Evolutionary conservation across 1,139 yeast genomes (phyloP).

Genomic region (Debaryomyces sp.): DNA sequence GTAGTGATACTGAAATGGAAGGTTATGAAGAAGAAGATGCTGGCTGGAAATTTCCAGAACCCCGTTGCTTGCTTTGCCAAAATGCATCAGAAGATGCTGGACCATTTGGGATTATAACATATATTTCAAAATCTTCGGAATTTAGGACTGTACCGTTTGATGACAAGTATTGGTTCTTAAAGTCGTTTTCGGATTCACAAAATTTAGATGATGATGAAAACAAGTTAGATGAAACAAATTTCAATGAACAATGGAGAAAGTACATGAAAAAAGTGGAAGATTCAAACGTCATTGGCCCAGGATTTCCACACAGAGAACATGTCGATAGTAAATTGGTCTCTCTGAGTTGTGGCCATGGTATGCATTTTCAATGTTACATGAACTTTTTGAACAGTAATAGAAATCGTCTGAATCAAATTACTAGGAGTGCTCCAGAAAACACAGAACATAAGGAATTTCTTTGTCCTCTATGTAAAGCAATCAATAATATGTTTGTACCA

Average conservation of each 20-base stretch:
- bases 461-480: slow-evolving; percentile 89
- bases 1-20: slow-evolving; percentile 43
- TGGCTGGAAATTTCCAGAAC: slow-evolving; percentile 76
- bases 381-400: slow-evolving; percentile 59
- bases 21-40: slow-evolving; percentile 27
- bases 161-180: slow-evolving; percentile 65
- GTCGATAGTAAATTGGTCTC: slow-evolving; percentile 57
- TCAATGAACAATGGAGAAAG: slow-evolving; percentile 33
- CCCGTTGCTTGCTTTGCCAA: slow-evolving; percentile 86
- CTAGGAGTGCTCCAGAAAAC: slow-evolving; percentile 81
- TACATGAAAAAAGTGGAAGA: slow-evolving; percentile 41
- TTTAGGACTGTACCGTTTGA: slow-evolving; percentile 67
- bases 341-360: slow-evolving; percentile 92
- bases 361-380: slow-evolving; percentile 80
- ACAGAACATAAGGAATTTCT: slow-evolving; percentile 70
- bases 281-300: slow-evolving; percentile 65
- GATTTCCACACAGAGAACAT: slow-evolving; percentile 51
- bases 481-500: slow-evolving; percentile 85
- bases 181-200: slow-evolving; percentile 58
- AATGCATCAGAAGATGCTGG: slow-evolving; percentile 73
- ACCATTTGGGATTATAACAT: slow-evolving; percentile 74
- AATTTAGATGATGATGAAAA: slow-evolving; percentile 50
- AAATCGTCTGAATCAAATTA: slow-evolving; percentile 67
- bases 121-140: slow-evolving; percentile 60
- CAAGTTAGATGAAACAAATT: slow-evolving; percentile 22